Evolutionary conservation across 495 filamentous ascomycete genomes (phyloP).

Genomic region (Sphaerosporella brunnea): DNA sequence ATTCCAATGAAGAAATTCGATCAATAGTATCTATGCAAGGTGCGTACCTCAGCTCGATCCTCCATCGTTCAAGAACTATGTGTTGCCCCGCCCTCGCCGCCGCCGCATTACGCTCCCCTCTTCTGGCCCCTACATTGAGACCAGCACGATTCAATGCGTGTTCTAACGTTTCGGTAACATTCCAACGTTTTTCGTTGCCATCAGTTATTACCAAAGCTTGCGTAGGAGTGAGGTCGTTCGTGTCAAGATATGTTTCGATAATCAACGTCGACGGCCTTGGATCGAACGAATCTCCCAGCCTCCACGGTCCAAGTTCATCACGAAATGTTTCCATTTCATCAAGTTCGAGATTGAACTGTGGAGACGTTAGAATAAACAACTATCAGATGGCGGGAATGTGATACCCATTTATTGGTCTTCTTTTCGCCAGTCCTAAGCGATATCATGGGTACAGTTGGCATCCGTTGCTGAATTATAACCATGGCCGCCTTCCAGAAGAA

Average conservation of each 20-base stretch:
- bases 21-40: no score
- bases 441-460: slow-evolving; percentile 44
- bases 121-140: slow-evolving; percentile 32
- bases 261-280: slow-evolving; percentile 69
- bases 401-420: slow-evolving; percentile 85
- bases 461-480: slow-evolving; percentile 63
- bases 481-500: slow-evolving; percentile 80
- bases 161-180: slow-evolving; percentile 68
- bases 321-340: slow-evolving; percentile 76
- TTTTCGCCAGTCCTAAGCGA: slow-evolving; percentile 39
- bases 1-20: no score
- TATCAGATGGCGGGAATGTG: slow-evolving; percentile 23
- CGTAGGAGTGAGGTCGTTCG: slow-evolving; percentile 57
- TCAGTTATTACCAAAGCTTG: slow-evolving; percentile 78
- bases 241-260: slow-evolving; percentile 80
- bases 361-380: not conserved
- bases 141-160: slow-evolving; percentile 34
- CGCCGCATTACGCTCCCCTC: slow-evolving; percentile 32
- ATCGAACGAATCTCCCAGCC: slow-evolving; percentile 52
- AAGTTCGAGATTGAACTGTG: slow-evolving; percentile 80
- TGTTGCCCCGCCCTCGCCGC: slow-evolving; percentile 32
- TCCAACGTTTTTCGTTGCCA: slow-evolving; percentile 77
- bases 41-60: slow-evolving; percentile 45
- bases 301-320: slow-evolving; percentile 66
- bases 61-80: slow-evolving; percentile 83